These are phyloP conservation scores for Termitomyces sp. DNA, from an alignment of 768 basidiomycete genomes.

Conservation along the genomic window DNA sequence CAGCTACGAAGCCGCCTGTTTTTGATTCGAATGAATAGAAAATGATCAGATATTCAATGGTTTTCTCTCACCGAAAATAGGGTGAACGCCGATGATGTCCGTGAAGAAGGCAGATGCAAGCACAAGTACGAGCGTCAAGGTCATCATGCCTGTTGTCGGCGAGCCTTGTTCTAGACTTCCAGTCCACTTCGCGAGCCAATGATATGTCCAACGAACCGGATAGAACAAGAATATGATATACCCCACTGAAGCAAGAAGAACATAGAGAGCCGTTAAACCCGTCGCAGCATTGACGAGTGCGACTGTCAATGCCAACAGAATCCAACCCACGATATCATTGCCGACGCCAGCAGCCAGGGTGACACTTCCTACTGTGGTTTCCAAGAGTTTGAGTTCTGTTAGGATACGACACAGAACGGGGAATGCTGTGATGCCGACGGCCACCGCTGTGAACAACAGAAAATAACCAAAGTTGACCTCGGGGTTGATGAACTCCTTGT, in stretches of 20 bases:
- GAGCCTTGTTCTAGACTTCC: constrained; percentile 69
- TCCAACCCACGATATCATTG: constrained; percentile 73
- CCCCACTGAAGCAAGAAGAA: constrained; percentile 61
- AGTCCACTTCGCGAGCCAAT: constrained; percentile 60
- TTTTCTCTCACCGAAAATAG: constrained; percentile 51
- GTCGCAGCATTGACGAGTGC: constrained; percentile 74
- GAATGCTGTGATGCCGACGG: constrained; percentile 78
- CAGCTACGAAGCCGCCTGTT: constrained; percentile 75
- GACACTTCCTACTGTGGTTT: constrained; percentile 78
- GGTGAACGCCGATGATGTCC: constrained; percentile 74
- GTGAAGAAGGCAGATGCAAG: constrained; percentile 81
- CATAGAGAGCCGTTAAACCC: constrained; percentile 73
- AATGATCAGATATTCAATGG: neutral
- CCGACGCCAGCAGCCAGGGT: constrained; percentile 81
- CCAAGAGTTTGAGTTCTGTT: constrained; percentile 74
- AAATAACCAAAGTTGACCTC: constrained; percentile 73
- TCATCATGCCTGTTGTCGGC: constrained; percentile 75
- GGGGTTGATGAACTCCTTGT: constrained; percentile 57
- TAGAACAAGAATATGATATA: constrained; percentile 64
- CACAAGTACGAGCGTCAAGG: constrained; percentile 66
- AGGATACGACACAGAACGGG: constrained; percentile 83
- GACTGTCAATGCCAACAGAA: constrained; percentile 78
- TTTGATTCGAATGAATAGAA: constrained; percentile 3
- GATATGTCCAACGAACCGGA: constrained; percentile 57
- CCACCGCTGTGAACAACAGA: constrained; percentile 80